Evolutionary conservation across 2,329 filamentous ascomycete species (phyloP), one percentile per base, ranked within the genome.

Genomic region (Beauveria scarabaeidicola): DNA sequence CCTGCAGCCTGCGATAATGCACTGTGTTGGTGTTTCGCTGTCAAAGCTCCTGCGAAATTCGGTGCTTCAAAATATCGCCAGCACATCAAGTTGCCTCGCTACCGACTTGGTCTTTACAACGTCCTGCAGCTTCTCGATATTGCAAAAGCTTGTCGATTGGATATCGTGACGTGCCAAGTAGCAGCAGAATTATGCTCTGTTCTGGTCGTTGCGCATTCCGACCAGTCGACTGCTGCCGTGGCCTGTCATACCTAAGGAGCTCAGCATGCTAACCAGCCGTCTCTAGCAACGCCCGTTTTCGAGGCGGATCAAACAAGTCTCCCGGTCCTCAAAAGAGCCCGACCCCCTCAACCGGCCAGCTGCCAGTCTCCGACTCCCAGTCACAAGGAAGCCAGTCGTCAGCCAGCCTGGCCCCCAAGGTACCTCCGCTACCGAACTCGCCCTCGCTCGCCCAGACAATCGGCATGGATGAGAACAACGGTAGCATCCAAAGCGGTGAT

Each of bases 371-470:
- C 64, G 78, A 74, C 66, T 66, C 66, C 52, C 65, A 72, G 61
- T 72, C 77, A 53, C 79, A 80, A 69, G 75, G 74, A 64, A 79
- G 73, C 68, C 78, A 82, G 64, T 78, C 80, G 40, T 78, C 82
- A 40, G 71, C 75, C 54, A 81, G 71, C 66, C 68, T 81, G 63
- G 80, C 82, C 61, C 81, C 82, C 46, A 82, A 80, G 70, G 79
- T 86, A 48, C 82, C 84, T 62, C 83, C 83, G 61, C 74, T 87
- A 66, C 81, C 82, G 52, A 84, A 78, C 68, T 86, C 85, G 61
- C 83, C 85, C 60, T 85, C 84, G 47, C 78, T 88, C 60, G 78
- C 84, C 61, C 81, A 85, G 69, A 85, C 83, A 62, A 86, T 90
- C 74, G 83, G 86, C 53, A 83, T 88, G 76, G 86, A 89, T 67